A percentile compares a stretch with the other conserved stretches of the same genome.
Conservation (phyloP, 352 stramenopile genomes). For the Globisporangium okanoganense region DNA sequence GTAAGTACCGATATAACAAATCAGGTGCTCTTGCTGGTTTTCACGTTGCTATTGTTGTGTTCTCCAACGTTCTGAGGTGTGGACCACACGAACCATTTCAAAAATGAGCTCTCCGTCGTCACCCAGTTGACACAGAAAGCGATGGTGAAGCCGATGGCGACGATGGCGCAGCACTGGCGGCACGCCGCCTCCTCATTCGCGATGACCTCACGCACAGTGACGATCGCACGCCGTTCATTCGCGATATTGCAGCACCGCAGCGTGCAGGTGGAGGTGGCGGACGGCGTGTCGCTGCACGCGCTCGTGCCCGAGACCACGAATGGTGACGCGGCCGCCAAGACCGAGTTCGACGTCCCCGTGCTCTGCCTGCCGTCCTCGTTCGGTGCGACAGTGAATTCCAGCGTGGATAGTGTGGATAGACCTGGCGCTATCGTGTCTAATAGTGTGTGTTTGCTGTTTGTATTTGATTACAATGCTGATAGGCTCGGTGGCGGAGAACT, state of each 20-base stretch:
- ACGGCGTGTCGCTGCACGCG: slow-evolving; percentile 43
- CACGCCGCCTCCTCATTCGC: not conserved
- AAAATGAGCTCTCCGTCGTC: not conserved
- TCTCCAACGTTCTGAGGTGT: not conserved
- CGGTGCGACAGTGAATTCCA: slow-evolving; percentile 19
- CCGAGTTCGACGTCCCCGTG: slow-evolving; percentile 26
- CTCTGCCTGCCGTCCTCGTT: slow-evolving; percentile 72
- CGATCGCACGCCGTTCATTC: slow-evolving; percentile 11
- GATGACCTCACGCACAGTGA: not conserved
- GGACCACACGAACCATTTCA: not conserved
- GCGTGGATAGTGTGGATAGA: not conserved
- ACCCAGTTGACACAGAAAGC: slow-evolving; percentile 1
- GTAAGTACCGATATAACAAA: not conserved
- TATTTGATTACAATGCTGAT: not conserved
- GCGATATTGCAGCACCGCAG: slow-evolving; percentile 18
- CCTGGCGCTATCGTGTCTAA: not conserved
- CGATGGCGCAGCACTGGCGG: not conserved
- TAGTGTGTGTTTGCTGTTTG: not conserved
- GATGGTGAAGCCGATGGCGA: slow-evolving; percentile 10
- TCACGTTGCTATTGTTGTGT: not conserved
- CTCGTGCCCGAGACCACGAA: slow-evolving; percentile 24
- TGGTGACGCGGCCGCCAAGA: not conserved
- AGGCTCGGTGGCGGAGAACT: slow-evolving; percentile 56
- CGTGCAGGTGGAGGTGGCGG: slow-evolving; percentile 33
- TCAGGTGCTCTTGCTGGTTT: not conserved